These are phyloP conservation scores for Suhomyces sp. DNA, from an alignment of 805 yeast genomes.

Conservation along the genomic window DNA sequence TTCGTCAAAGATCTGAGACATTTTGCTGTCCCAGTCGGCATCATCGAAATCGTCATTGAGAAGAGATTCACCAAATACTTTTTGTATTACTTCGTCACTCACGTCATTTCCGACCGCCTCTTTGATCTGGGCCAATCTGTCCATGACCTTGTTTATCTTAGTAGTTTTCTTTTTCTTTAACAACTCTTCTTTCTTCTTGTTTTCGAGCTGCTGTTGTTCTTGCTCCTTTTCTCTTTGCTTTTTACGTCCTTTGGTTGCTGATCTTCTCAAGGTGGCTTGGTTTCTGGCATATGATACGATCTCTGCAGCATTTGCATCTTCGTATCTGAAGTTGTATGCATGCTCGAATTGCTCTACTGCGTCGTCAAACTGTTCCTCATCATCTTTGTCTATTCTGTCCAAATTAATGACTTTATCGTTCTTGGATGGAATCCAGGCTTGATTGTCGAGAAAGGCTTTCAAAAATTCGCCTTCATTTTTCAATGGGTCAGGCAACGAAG, in stretches of 20 bases:
- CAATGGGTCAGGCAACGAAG: conserved; percentile 55
- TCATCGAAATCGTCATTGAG: conserved; percentile 87
- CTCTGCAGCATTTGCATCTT: conserved; percentile 87
- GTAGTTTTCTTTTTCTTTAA: conserved; percentile 68
- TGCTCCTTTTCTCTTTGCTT: conserved; percentile 73
- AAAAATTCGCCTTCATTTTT: conserved; percentile 67
- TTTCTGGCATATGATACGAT: conserved; percentile 92
- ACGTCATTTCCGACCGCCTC: conserved; percentile 67
- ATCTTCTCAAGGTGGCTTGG: conserved; percentile 88
- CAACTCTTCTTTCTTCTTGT: conserved; percentile 54
- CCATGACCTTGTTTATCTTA: conserved; percentile 75
- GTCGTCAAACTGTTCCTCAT: conserved; percentile 84
- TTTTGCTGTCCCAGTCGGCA: conserved; percentile 84
- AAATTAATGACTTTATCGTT: conserved; percentile 55
- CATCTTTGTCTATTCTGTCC: conserved; percentile 51
- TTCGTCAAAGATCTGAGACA: conserved; percentile 83
- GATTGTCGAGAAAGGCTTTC: conserved; percentile 64
- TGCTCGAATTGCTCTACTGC: conserved; percentile 89
- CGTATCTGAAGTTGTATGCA: conserved; percentile 92
- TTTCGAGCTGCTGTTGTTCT: conserved; percentile 50
- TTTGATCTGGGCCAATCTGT: conserved; percentile 61
- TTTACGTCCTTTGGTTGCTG: conserved; percentile 70
- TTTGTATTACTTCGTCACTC: conserved; percentile 55
- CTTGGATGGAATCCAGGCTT: conserved; percentile 86
- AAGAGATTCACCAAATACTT: conserved; percentile 70